Evolutionary conservation across 495 filamentous ascomycete species (phyloP), one percentile per base, ranked within the genome.

Genomic region (Hyaloscypha hepaticicola): DNA sequence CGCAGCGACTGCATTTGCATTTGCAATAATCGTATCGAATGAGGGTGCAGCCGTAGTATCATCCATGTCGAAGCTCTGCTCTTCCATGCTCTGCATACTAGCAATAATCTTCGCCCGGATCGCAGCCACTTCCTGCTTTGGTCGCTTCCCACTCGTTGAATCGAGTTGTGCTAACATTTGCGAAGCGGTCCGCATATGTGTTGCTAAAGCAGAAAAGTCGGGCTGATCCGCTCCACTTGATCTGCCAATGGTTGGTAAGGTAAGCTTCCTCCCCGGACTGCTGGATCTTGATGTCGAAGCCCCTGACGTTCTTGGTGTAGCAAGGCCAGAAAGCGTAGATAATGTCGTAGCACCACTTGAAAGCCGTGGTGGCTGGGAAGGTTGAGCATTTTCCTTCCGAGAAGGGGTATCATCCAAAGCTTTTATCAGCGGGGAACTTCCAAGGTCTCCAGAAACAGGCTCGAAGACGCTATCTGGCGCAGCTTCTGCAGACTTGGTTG

Each of bases 11-110:
- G 70, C 70, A 34, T 74, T 75, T 0, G 76, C 68, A 28, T 70
- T 69, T 22, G 86, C 86, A 71, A 92, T 89, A 64, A 91, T 90
- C 29, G 79, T 80, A 70, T 91, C 89, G 61, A 91, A 91, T 2
- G 85, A 89, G 29, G 89, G 87, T 9, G 82, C 79, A 31, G 81
- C 77, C 11, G 76, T 75, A 9, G 64, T 48, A 65, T 87, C 85
- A 59, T 88, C 83, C 9, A 81, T 71, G 49, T 88, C 81, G 67
- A 92, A 92, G 72, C 83, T 90, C 71, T 92, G 87, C 72, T 92
- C 89, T 70, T 92, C 89, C n/a, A 92, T 80, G 69, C 77, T 88
- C 68, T 92, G 89, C 89, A 92, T 92, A 74, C 88, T 91, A 2
- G 89, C 89, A 66, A 92, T 92, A 67, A 92, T 92, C 75, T 87